Evolutionary conservation across 768 basidiomycete genomes (phyloP), one percentile per base, ranked within the genome.

Genomic region (Auriscalpium orientale): DNA sequence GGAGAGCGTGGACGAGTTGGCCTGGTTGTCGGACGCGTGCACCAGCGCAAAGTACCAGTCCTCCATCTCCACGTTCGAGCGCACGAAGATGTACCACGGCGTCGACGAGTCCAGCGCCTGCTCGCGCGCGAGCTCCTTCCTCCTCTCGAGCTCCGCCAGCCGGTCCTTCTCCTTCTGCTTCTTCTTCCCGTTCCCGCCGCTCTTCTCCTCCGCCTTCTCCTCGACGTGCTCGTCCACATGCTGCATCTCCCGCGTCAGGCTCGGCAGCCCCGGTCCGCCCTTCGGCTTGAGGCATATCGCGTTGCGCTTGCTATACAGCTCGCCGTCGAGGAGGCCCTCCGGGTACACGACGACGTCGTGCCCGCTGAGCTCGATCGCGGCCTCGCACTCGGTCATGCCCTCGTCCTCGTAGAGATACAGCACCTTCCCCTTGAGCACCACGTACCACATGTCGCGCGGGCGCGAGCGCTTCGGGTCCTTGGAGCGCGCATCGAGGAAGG

Each of bases 331-430:
- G 34, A 88, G 74, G 6, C 81, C 83, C 62, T 87, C 84, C 20
- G 89, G 88, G 65, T 78, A 91, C 48, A 98, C 74, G 34, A 77
- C 71, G 47, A 95, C 87, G 51, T 87, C 80, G 68, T 93, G 88
- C 15, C 84, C 76, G 53, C 87, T 78, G 54, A 98, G 74, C 67
- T 95, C 89, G 46, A 98, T 79, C n/a, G 86, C 95, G 4, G 87
- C 92, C 66, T 87, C 87, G 71, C 91, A 94, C 62, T 98, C 95
- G 53, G 80, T 80, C 85, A 91, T 90, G 15, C 76, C 78, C 71
- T 97, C 93, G 70, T 95, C 90, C 70, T 95, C 93, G 72, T 97
- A 98, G 20, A 98, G 74, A 71, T 92, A 98, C 34, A 98, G 73
- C 40, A 95, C 85, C 64, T 83, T 87, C 46, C 89, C 91, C 76